A percentile compares a stretch with the other conserved stretches of the same genome.
These are phyloP conservation scores for Verticillium albo-atrum DNA, from an alignment of 2,329 filamentous ascomycete species.

Conservation along the genomic window DNA sequence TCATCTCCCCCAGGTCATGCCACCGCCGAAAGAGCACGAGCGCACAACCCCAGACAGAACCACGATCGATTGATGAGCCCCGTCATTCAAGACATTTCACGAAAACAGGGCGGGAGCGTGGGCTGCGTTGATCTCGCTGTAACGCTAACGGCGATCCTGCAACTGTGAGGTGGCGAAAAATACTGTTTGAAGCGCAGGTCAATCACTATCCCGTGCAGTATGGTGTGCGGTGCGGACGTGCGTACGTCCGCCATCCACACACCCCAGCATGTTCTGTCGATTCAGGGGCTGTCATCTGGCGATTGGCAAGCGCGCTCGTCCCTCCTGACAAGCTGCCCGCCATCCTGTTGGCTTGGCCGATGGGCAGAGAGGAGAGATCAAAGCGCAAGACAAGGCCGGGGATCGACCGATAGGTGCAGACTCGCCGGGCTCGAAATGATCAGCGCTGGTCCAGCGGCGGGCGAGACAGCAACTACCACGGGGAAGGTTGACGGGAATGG, in stretches of 20 bases:
- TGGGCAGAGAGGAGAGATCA: neutral
- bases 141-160: too few species aligned
- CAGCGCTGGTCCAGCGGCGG: neutral
- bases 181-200: too few species aligned
- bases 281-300: neutral
- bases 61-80: too few species aligned
- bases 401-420: neutral
- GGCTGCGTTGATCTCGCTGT: too few species aligned
- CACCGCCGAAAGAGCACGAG: too few species aligned
- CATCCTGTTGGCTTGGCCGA: neutral
- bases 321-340: neutral
- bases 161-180: too few species aligned
- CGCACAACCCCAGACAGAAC: too few species aligned
- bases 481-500: neutral
- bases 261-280: neutral
- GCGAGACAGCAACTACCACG: neutral
- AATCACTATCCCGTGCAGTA: too few species aligned
- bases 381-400: neutral
- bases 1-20: too few species aligned
- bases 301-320: neutral
- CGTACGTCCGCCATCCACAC: neutral
- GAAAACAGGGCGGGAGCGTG: too few species aligned
- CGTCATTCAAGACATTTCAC: too few species aligned
- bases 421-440: neutral
- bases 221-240: too few species aligned